Conservation (phyloP, 768 basidiomycete species). For the Trametes sanguinea region DNA sequence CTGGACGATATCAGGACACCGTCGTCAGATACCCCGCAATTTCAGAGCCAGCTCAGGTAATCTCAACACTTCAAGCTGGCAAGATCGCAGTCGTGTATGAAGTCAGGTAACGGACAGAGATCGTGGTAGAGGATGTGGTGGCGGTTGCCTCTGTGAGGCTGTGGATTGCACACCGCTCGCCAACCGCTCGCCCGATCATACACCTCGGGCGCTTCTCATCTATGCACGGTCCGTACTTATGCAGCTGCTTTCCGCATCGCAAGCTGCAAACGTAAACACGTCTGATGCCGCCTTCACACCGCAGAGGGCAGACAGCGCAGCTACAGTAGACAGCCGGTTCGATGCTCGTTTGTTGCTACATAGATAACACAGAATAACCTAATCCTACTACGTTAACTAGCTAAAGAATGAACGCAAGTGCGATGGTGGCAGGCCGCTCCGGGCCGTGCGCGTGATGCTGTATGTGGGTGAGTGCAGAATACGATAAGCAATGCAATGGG, state of each 20-base stretch:
- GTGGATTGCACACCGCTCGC: background rate
- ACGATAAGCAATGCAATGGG: conserved; percentile 1
- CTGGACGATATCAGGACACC: too few species aligned
- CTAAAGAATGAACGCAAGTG: conserved; percentile 7
- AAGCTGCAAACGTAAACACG: too few species aligned
- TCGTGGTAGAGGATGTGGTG: background rate
- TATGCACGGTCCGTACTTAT: too few species aligned
- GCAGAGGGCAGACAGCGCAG: too few species aligned
- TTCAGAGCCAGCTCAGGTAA: background rate
- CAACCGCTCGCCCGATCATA: conserved; percentile 5
- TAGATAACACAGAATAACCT: conserved; percentile 23
- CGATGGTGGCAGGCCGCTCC: too few species aligned
- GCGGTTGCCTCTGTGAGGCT: conserved; percentile 11
- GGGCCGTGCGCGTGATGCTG: background rate
- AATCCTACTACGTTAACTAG: conserved; percentile 12
- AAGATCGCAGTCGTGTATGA: background rate
- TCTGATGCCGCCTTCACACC: too few species aligned
- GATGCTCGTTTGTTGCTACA: conserved; percentile 18
- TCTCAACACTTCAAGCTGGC: background rate
- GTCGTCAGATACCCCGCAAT: background rate
- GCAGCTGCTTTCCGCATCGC: too few species aligned
- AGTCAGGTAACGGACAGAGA: too few species aligned
- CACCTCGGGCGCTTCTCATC: conserved; percentile 1
- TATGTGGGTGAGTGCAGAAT: conserved; percentile 1
- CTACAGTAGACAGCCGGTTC: background rate